Percentiles rank a stretch among this genome's conserved stretches.
These are phyloP conservation scores for Phytophthora megakarya DNA, from an alignment of 352 stramenopile genomes.

Conservation along the genomic window DNA sequence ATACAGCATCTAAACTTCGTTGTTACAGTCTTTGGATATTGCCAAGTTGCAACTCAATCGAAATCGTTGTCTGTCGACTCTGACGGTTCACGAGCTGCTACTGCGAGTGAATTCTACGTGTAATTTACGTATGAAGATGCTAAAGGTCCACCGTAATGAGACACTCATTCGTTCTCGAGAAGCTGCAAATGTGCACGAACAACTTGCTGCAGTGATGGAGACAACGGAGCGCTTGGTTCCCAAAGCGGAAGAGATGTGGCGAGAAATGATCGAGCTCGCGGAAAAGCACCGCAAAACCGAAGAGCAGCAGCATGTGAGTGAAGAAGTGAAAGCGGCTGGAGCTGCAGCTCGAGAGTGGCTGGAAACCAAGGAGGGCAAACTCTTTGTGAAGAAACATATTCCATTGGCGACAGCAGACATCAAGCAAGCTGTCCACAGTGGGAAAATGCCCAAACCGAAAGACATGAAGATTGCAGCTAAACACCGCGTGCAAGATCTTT, in stretches of 20 bases:
- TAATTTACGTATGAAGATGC: conserved; percentile 70
- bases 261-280: conserved; percentile 36
- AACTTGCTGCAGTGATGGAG: conserved; percentile 42
- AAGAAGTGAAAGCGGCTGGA: conserved; percentile 32
- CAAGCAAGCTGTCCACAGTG: conserved; percentile 54
- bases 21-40: conserved; percentile 54
- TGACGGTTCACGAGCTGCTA: conserved; percentile 48
- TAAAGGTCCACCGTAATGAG: conserved; percentile 51
- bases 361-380: conserved; percentile 66
- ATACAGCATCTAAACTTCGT: not conserved
- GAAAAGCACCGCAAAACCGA: conserved; percentile 42
- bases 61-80: conserved; percentile 36
- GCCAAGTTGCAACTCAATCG: conserved; percentile 46
- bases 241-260: conserved; percentile 42
- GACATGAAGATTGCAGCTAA: conserved; percentile 55
- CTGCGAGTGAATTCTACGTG: conserved; percentile 49
- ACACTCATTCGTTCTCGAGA: conserved; percentile 20
- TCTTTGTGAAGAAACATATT: conserved; percentile 62
- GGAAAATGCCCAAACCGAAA: conserved; percentile 58
- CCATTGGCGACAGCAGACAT: conserved; percentile 46
- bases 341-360: conserved; percentile 46
- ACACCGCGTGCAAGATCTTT: conserved; percentile 46
- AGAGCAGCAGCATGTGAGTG: conserved; percentile 40
- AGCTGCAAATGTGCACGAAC: conserved; percentile 20
- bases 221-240: conserved; percentile 31